phyloP scores from a whole-genome alignment of 108 stramenopile genomes.

The Stephanodiscus minutulus region DNA sequence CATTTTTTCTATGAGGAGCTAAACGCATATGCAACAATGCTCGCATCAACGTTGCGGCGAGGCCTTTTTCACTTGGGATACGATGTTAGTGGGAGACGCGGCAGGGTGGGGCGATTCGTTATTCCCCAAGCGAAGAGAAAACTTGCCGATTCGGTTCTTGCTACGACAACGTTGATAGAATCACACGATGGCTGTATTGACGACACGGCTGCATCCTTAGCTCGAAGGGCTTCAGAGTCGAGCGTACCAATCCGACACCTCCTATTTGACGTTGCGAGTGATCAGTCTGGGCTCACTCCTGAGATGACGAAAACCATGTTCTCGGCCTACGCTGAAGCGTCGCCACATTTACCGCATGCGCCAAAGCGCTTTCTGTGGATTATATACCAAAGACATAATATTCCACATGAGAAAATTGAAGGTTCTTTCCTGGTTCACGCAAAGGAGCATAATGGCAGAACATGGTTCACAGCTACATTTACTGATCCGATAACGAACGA shows the following conservation, averaged over 20 bases:
- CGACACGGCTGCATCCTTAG: not conserved
- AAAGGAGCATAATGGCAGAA: not conserved
- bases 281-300: not conserved
- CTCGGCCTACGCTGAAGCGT: not conserved
- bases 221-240: not conserved
- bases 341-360: not conserved
- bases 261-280: not conserved
- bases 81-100: not conserved
- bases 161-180: not conserved
- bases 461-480: conserved; percentile 38
- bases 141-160: not conserved
- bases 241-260: not conserved
- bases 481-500: conserved; percentile 29
- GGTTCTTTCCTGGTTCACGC: not conserved
- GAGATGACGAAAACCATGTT: not conserved
- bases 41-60: not conserved
- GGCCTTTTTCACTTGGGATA: not conserved
- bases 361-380: not conserved
- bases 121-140: not conserved
- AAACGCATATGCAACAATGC: not conserved
- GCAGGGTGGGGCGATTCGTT: not conserved
- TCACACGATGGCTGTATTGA: not conserved
- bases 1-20: not conserved
- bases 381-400: not conserved
- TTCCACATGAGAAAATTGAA: not conserved